Evolutionary conservation across 1,284 basidiomycete species (phyloP).

Genomic region (Rhodotorula sp.): DNA sequence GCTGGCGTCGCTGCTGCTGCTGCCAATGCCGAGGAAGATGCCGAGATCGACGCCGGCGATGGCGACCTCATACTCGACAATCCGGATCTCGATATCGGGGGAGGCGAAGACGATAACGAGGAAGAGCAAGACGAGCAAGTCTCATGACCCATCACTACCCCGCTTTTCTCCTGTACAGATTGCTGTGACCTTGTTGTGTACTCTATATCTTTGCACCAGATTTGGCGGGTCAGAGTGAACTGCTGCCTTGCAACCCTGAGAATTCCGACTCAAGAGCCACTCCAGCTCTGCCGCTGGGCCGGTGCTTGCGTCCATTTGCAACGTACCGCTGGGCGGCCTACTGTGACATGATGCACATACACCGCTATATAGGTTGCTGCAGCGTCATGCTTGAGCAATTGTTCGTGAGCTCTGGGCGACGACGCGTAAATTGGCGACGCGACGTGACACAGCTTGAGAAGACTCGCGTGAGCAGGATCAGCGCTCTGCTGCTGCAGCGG

Average conservation of each 20-base stretch:
- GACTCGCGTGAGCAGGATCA: too few species aligned
- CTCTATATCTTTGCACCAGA: neutral
- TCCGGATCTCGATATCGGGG: conserved; percentile 1
- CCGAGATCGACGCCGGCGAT: conserved; percentile 3
- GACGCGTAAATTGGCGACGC: neutral
- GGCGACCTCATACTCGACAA: too few species aligned
- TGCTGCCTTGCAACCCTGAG: neutral
- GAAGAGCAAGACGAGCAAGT: neutral
- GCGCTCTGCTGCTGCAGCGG: too few species aligned
- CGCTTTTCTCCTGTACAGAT: too few species aligned
- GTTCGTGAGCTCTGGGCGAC: too few species aligned
- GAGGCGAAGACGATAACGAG: neutral
- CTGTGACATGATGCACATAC: too few species aligned
- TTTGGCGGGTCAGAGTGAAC: too few species aligned
- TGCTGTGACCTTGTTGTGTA: neutral
- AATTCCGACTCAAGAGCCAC: neutral
- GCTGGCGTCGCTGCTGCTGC: neutral
- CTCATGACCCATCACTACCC: neutral
- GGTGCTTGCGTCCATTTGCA: too few species aligned
- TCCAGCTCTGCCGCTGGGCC: too few species aligned
- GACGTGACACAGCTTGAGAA: neutral
- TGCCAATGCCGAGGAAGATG: conserved; percentile 14
- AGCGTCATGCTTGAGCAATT: too few species aligned
- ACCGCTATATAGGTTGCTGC: too few species aligned
- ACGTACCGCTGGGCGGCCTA: too few species aligned